Conservation (phyloP, 2,329 filamentous ascomycete species). For the Annulohypoxylon truncatum region DNA sequence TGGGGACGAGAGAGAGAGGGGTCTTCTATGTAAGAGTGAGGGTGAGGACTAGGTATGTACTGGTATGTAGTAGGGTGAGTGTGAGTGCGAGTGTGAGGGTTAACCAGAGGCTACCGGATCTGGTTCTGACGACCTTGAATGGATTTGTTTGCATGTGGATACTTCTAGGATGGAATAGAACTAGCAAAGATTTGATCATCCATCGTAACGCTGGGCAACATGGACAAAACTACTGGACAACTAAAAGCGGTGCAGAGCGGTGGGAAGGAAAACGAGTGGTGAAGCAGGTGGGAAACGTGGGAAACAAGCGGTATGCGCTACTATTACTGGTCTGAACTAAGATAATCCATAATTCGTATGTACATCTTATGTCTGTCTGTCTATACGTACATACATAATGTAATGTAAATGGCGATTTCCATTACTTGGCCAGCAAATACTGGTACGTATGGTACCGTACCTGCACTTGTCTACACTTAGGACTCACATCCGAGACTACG, state of each 20-base stretch:
- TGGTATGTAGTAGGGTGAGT: not conserved
- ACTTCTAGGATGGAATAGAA: conserved; percentile 33
- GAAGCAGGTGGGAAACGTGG: not conserved
- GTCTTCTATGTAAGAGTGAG: conserved; percentile 1
- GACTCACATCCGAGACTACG: conserved; percentile 24
- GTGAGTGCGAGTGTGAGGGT: not conserved
- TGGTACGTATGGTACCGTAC: conserved; percentile 8
- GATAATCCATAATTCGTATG: conserved; percentile 5
- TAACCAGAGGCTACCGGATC: conserved; percentile 33
- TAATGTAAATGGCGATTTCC: conserved; percentile 25
- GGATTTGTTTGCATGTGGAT: conserved; percentile 41
- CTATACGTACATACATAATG: conserved; percentile 13
- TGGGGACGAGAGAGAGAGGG: conserved; percentile 11
- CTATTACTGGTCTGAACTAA: conserved; percentile 28
- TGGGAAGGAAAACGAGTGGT: conserved; percentile 3
- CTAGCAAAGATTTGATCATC: conserved; percentile 35
- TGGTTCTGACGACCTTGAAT: conserved; percentile 33
- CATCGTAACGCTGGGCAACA: conserved; percentile 25
- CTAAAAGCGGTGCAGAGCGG: not conserved
- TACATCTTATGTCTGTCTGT: not conserved
- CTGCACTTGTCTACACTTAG: conserved; percentile 9
- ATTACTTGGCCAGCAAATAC: not conserved
- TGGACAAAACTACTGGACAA: conserved; percentile 10
- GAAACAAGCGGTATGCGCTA: conserved; percentile 37
- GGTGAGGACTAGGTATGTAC: not conserved